Evolutionary conservation across 1,139 yeast species (phyloP).

Genomic region (Hansenula sp.): DNA sequence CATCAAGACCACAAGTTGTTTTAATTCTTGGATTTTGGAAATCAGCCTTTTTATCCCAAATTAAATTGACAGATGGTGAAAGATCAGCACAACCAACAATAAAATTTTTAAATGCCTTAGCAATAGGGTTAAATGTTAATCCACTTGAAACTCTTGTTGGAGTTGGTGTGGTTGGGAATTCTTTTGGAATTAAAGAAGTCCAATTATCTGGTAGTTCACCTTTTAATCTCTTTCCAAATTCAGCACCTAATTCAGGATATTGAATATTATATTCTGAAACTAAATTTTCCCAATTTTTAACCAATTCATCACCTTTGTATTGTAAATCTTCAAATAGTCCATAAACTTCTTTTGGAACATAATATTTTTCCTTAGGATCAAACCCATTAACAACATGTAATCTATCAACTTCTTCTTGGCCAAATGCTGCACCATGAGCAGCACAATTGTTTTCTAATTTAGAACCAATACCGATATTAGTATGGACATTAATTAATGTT

Average conservation of each 20-base stretch:
- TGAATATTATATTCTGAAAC: conserved; percentile 14
- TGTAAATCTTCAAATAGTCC: conserved; percentile 21
- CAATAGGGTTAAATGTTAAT: conserved; percentile 21
- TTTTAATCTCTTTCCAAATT: conserved; percentile 20
- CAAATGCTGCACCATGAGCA: conserved; percentile 30
- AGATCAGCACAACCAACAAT: conserved; percentile 29
- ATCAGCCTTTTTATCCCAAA: conserved; percentile 25
- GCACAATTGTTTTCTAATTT: conserved; percentile 24
- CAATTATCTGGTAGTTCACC: conserved; percentile 25
- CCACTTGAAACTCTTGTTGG: conserved; percentile 27
- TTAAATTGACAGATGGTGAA: conserved; percentile 27
- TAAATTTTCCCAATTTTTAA: conserved; percentile 18
- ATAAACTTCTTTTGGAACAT: conserved; percentile 23
- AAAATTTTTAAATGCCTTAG: conserved; percentile 20
- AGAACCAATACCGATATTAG: conserved; percentile 30
- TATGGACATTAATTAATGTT: conserved; percentile 29
- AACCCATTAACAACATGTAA: conserved; percentile 22
- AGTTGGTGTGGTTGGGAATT: conserved; percentile 19
- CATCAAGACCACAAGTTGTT: conserved; percentile 25
- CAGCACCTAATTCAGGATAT: conserved; percentile 24
- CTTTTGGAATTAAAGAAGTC: conserved; percentile 20
- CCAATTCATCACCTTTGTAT: conserved; percentile 18
- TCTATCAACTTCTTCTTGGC: conserved; percentile 23
- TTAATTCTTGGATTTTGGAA: conserved; percentile 25
- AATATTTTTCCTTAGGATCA: conserved; percentile 15